phyloP scores from a whole-genome alignment of 306 rosid genomes.

The Fragaria iinumae region DNA sequence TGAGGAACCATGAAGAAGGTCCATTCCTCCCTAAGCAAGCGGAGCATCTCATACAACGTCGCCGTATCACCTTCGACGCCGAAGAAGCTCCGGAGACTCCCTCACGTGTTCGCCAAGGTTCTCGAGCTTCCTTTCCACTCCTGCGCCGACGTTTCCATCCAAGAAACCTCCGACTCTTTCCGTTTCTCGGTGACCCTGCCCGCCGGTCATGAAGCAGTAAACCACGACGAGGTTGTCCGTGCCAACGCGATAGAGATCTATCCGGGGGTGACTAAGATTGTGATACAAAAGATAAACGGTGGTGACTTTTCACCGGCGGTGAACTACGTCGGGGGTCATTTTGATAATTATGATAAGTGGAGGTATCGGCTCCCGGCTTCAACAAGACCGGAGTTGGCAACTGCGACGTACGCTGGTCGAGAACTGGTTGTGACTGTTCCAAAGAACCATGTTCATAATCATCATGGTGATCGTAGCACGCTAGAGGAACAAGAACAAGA shows the following conservation, averaged over 20 bases:
- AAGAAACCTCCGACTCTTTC: slow-evolving; percentile 40
- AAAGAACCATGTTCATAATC: slow-evolving; percentile 13
- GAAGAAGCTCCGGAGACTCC: slow-evolving; percentile 46
- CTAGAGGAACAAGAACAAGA: background rate
- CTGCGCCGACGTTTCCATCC: slow-evolving; percentile 44
- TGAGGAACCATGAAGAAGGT: slow-evolving; percentile 13
- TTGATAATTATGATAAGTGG: slow-evolving; percentile 28
- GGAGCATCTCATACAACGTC: slow-evolving; percentile 21
- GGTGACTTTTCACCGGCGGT: slow-evolving; percentile 20
- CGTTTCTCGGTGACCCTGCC: slow-evolving; percentile 31
- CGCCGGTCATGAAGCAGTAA: background rate
- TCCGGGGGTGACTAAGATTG: slow-evolving; percentile 48
- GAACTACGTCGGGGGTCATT: background rate
- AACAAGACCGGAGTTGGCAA: slow-evolving; percentile 46
- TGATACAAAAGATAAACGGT: slow-evolving; percentile 34
- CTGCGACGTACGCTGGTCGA: slow-evolving; percentile 37
- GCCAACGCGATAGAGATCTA: slow-evolving; percentile 44
- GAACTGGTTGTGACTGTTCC: slow-evolving; percentile 61
- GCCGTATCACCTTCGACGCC: slow-evolving; percentile 30
- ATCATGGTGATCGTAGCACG: background rate
- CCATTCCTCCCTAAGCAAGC: slow-evolving; percentile 27
- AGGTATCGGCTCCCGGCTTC: slow-evolving; percentile 49
- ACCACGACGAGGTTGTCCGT: slow-evolving; percentile 23
- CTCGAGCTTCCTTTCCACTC: slow-evolving; percentile 53
- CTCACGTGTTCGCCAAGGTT: slow-evolving; percentile 49